Evolutionary conservation across 106 monocot genomes (phyloP).

Genomic region (Dendrobium huoshanense): DNA sequence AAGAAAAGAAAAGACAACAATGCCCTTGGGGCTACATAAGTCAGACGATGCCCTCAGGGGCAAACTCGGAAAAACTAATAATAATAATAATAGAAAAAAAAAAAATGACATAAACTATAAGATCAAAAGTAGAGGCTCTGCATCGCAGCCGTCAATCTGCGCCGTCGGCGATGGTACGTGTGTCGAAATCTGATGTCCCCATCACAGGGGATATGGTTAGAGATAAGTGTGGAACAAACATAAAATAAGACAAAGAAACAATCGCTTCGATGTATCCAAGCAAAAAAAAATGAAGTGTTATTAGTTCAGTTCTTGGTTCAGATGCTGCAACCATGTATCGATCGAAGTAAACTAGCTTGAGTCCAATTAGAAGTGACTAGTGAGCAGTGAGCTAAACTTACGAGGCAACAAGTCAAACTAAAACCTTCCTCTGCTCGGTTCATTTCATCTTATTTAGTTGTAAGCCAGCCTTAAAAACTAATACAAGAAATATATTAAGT

Average conservation of each 20-base stretch:
- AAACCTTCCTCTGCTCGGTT: background rate
- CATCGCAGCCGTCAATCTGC: too few relatives aligned
- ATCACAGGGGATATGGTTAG: background rate
- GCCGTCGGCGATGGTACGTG: too few relatives aligned
- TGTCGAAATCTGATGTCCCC: too few relatives aligned
- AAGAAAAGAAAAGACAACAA: too few relatives aligned
- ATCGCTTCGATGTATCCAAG: background rate
- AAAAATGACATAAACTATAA: too few relatives aligned
- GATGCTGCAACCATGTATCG: background rate
- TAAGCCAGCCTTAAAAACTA: background rate
- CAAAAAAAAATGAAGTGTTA: background rate
- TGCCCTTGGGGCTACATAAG: too few relatives aligned
- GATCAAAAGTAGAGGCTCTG: too few relatives aligned
- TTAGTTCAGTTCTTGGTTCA: background rate
- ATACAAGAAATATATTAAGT: background rate
- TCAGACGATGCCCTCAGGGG: too few relatives aligned
- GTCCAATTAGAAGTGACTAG: background rate
- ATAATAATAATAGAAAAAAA: too few relatives aligned
- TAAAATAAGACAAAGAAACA: background rate
- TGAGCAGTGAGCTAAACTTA: background rate
- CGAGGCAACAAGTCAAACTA: background rate
- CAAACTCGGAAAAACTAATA: too few relatives aligned
- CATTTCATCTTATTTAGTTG: background rate
- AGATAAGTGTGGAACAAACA: background rate
- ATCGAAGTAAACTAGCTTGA: background rate